These are phyloP conservation scores for Leishmania amazonensis DNA, from an alignment of 208 protist genomes.

Conservation along the genomic window DNA sequence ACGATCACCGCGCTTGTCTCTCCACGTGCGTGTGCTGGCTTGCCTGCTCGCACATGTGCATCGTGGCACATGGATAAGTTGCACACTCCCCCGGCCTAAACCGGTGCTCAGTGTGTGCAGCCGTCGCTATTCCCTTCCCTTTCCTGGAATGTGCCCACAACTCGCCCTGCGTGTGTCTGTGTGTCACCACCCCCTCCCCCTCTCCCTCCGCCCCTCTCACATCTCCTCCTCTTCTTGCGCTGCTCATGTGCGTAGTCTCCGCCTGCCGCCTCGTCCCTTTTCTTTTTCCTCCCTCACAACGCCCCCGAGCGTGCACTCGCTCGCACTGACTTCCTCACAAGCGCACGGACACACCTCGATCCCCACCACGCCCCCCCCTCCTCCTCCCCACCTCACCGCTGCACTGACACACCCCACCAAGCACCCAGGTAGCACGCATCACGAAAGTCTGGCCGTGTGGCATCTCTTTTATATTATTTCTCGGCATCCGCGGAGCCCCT, in stretches of 20 bases:
- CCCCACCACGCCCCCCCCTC: too few species aligned
- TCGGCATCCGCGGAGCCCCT: background rate
- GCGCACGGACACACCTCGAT: background rate
- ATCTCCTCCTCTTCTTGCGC: background rate
- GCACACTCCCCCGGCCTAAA: background rate
- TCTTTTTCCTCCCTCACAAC: background rate
- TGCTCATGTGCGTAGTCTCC: background rate
- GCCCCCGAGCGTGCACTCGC: background rate
- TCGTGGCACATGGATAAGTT: background rate
- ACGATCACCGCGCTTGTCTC: background rate
- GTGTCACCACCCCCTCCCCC: background rate
- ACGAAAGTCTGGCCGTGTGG: background rate
- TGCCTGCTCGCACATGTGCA: background rate
- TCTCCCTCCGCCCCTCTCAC: background rate
- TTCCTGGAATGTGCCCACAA: background rate
- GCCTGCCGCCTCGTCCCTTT: background rate
- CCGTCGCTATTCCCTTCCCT: background rate
- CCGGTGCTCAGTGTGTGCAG: background rate
- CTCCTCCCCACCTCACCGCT: too few species aligned
- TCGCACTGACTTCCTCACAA: background rate
- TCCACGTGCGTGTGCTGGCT: background rate
- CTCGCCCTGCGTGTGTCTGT: background rate
- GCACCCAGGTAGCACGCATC: background rate
- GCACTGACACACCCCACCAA: background rate
- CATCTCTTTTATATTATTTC: background rate